These are phyloP conservation scores for Quercus berberidifolia DNA, from an alignment of 306 rosid genomes.

Conservation along the genomic window DNA sequence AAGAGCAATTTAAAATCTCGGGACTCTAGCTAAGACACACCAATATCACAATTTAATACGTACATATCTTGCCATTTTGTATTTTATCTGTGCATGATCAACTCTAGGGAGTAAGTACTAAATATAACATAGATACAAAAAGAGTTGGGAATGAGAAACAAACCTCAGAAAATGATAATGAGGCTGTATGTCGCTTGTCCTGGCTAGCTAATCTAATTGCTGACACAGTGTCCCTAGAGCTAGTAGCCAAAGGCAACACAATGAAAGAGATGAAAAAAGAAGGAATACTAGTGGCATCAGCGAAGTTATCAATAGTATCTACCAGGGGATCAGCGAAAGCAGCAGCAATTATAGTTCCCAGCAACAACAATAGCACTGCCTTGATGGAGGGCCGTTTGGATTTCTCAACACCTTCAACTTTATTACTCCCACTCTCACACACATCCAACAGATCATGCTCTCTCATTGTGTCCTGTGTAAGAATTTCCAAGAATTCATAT, in stretches of 20 bases:
- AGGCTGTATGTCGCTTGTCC: slow-evolving; percentile 65
- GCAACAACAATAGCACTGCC: slow-evolving; percentile 55
- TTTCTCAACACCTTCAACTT: slow-evolving; percentile 33
- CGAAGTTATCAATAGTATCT: slow-evolving; percentile 75
- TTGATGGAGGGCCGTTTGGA: slow-evolving; percentile 36
- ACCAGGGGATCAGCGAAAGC: slow-evolving; percentile 88
- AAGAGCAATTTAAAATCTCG: background rate
- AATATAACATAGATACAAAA: background rate
- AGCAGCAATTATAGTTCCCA: slow-evolving; percentile 81
- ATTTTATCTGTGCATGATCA: background rate
- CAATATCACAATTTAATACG: background rate
- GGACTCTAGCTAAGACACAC: background rate
- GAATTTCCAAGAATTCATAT: slow-evolving; percentile 18
- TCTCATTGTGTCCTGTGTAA: slow-evolving; percentile 57
- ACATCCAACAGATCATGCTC: slow-evolving; percentile 71
- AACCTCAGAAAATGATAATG: slow-evolving; percentile 90
- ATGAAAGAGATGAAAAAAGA: slow-evolving; percentile 91
- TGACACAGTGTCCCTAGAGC: slow-evolving; percentile 90
- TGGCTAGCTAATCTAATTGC: slow-evolving; percentile 84
- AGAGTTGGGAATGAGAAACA: slow-evolving; percentile 15
- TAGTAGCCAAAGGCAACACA: slow-evolving; percentile 77
- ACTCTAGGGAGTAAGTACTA: background rate
- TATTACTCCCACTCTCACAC: slow-evolving; percentile 39
- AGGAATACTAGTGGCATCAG: slow-evolving; percentile 84
- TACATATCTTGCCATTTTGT: background rate